Base-by-base conservation (phyloP, 768 basidiomycete species). In the Collybia nuda region DNA sequence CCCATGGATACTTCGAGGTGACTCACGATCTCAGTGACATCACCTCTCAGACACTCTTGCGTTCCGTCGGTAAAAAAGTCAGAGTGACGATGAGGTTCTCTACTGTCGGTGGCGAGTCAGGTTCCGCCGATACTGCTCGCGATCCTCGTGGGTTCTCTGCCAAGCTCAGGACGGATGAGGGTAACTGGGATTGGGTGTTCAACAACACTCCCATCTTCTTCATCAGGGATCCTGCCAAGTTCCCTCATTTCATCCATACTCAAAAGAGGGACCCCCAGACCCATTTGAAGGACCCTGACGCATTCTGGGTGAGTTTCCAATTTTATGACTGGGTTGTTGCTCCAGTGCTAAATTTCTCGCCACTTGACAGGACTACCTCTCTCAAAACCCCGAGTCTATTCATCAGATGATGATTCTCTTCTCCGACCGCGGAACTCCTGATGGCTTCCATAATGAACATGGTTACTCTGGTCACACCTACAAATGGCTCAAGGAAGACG, bases 381-480 rank as follows among this genome's bases (percentile, higher is more conserved):
- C 82, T 24, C 85, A 90, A 67, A 92, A 91, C 72, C 88, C 90
- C 8, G 90, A 94, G 72, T 89, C 91, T 17, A 90, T 88, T 51
- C 90, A 93, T 67, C 90, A 93, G 71, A 74, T 91, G 61, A 78
- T 90, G 80, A 95, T 95, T 67, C 79, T 92, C 52, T 87, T 97
- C 75, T 90, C 90, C n/a, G 95, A 98, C 70, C 90, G 95, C 61
- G 88, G 92, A 41, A 97, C 93, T 49, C 95, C 96, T 53, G 86
- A 85, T 69, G 93, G 83, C n/a, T 94, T 74, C 73, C 85, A 90
- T 70, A 75, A 85, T 54, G 76, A 84, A 84, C 91, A 98, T 70
- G 95, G 93, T 2, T 97, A 94, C 77, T 90, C 90, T 44, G 91
- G 95, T 14, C 93, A 97, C 78, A 87, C 94, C 26, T 91, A 78